These are phyloP conservation scores for Chaetomiaceae sp. DNA, from an alignment of 2,329 filamentous ascomycete species.

Conservation along the genomic window DNA sequence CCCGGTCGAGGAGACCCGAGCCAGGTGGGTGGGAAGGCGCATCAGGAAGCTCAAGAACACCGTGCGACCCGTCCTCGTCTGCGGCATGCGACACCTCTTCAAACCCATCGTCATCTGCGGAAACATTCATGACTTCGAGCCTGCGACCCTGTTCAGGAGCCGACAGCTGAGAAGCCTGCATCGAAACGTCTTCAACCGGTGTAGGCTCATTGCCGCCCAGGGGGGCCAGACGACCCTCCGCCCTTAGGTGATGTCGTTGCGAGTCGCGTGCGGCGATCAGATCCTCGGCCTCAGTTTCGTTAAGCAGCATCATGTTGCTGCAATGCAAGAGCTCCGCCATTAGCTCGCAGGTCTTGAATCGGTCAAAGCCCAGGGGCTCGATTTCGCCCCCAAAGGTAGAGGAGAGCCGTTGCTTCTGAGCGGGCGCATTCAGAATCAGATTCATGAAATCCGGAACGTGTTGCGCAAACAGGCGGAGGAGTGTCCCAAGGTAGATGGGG, in stretches of 20 bases:
- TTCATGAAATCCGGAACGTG: constrained; percentile 93
- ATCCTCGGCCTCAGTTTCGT: constrained; percentile 84
- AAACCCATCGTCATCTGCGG: constrained; percentile 79
- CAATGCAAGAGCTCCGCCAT: constrained; percentile 98
- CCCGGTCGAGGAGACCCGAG: constrained; percentile 48
- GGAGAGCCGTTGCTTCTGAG: constrained; percentile 68
- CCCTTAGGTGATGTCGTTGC: constrained; percentile 74
- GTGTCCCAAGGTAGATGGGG: constrained; percentile 89
- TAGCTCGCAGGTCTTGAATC: constrained; percentile 97
- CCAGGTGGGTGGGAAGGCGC: constrained; percentile 26
- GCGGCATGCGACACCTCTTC: constrained; percentile 74
- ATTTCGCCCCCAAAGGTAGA: constrained; percentile 89
- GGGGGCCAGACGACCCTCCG: constrained; percentile 66
- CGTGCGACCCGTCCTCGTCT: constrained; percentile 68
- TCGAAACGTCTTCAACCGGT: constrained; percentile 58
- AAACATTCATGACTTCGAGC: constrained; percentile 73
- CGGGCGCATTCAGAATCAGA: constrained; percentile 73
- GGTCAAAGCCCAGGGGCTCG: constrained; percentile 90
- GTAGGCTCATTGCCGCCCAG: constrained; percentile 40
- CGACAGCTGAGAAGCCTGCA: constrained; percentile 48
- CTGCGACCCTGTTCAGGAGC: constrained; percentile 61
- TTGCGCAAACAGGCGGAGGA: constrained; percentile 82
- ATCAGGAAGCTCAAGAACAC: constrained; percentile 52
- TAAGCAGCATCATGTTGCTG: constrained; percentile 96
- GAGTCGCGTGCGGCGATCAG: constrained; percentile 74